Base-by-base conservation (phyloP, 441 rosid genomes). In the Rhodomyrtus psidioides region DNA sequence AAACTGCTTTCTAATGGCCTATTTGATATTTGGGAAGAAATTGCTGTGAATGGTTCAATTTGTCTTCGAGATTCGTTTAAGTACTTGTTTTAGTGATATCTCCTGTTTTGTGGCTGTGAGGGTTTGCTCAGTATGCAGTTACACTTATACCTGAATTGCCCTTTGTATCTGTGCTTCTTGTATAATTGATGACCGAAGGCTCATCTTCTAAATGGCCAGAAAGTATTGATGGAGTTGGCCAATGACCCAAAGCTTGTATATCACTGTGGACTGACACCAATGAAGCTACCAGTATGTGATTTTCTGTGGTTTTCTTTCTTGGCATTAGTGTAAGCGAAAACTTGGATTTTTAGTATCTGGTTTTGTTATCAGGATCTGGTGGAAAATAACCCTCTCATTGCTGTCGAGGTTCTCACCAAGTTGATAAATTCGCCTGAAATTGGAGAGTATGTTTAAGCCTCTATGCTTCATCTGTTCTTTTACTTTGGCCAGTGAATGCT, bases 321-420 rank as follows among this genome's bases (percentile, higher is more conserved):
- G 62, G 84, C 30, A 58, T 54, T 62, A 27, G 60, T 42, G 49
- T 24, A 53, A 57, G 74, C 59, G 21, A 23, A 70, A 53, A 85
- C 85, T 82, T 89, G 87, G 84, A 88, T 65, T 83, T 83, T 49
- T 87, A 55, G 84, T 30, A 56, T 84, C 56, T 74, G 23, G 83
- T 87, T 75, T 87, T 90, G 86, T 87, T 86, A 70, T 88, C 92
- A 97, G 99, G 99, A 95, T 88, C 91, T 96, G 91, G 99, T 97
- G 89, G 99, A 97, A 88, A 94, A 95, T 91, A 97, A 97, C 92
- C 98, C 98, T 59, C 92, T 95, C 42, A 95, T 96, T 91, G 98
- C 98, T 53, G 97, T 96, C 86, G 99, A 96, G 84, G 98, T 95
- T 86, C 95, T 97, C 87, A 96, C 96, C 12, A 95, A 95, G 92